Evolutionary conservation across 2,329 filamentous ascomycete species (phyloP), one percentile per base, ranked within the genome.

Genomic region (Akanthomyces dipterigenus): DNA sequence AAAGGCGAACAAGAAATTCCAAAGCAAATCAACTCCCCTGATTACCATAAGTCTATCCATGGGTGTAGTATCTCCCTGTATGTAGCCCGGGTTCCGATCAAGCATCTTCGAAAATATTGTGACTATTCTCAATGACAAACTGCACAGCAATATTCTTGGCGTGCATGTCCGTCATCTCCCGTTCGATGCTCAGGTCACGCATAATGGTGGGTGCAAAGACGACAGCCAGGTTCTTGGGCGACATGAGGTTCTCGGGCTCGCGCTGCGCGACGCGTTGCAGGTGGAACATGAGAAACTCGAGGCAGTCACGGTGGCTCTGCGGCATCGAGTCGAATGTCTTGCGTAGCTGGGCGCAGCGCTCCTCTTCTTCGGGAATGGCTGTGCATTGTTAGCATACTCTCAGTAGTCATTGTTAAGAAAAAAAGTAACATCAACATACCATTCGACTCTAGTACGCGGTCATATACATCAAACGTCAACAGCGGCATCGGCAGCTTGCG

Each of bases 191-290:
- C 71, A 87, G 82, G 61, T 96, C 92, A 67, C 93, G 86, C 91
- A 99, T 96, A 68, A 99, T 96, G 1, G 95, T 99, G 8, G 95
- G 95, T 9, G 95, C 95, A 72, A 99, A 99, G 42, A 99, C 95
- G 46, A 99, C 95, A 3, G 95, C 92, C 64, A 98, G 78, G 71
- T 99, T 99, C 76, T 96, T 90, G 61, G 93, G 90, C 26, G 91
- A 96, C 95, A 99, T 99, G 73, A 97, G 75, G 71, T 98, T 98
- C 72, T 96, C 89, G 43, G 83, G 83, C 71, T 96, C 89, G 65
- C 90, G 86, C 67, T 87, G 82, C 62, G 96, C 90, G 43, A 99
- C 93, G 63, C 92, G 86, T 67, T 88, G 88, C 67, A 99, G 82
- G 78, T 99, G 95, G 80, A 96, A 95, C 72, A 98, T 88, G 64